Conservation (phyloP, 768 basidiomycete genomes). For the Mycena indigotica region DNA sequence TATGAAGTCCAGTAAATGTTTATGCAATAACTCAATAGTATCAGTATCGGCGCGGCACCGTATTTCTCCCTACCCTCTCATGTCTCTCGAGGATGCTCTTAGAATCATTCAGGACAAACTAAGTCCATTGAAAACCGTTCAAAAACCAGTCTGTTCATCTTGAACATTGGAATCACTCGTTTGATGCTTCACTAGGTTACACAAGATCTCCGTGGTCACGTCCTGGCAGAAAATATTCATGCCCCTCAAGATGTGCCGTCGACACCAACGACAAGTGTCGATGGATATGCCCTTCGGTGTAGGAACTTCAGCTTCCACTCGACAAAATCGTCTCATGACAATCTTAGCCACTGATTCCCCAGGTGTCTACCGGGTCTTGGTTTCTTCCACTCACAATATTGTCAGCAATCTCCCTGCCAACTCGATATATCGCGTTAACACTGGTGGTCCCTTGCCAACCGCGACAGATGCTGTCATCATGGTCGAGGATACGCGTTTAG, state of each 20-base stretch:
- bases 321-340: neutral
- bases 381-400: conserved; percentile 53
- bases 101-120: conserved; percentile 53
- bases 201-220: conserved; percentile 58
- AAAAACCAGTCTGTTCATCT: conserved; percentile 43
- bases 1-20: no score
- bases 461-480: conserved; percentile 84
- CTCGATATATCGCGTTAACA: conserved; percentile 78
- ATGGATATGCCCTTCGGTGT: conserved; percentile 86
- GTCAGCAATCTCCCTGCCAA: conserved; percentile 50
- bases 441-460: conserved; percentile 76
- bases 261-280: conserved; percentile 76
- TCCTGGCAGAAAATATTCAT: conserved; percentile 75
- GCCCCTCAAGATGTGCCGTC: conserved; percentile 67
- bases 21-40: no score
- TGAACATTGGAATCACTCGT: neutral
- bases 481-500: conserved; percentile 88
- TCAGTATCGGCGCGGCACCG: conserved; percentile 73
- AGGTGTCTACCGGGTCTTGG: conserved; percentile 69
- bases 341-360: conserved; percentile 60
- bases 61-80: conserved; percentile 73
- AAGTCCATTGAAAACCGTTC: conserved; percentile 40
- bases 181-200: conserved; percentile 50
- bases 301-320: conserved; percentile 20
- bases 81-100: conserved; percentile 69